A percentile compares a stretch with the other conserved stretches of the same genome.
Evolutionary conservation across 768 basidiomycete species (phyloP).

Genomic region (Cystoderma amianthinum): DNA sequence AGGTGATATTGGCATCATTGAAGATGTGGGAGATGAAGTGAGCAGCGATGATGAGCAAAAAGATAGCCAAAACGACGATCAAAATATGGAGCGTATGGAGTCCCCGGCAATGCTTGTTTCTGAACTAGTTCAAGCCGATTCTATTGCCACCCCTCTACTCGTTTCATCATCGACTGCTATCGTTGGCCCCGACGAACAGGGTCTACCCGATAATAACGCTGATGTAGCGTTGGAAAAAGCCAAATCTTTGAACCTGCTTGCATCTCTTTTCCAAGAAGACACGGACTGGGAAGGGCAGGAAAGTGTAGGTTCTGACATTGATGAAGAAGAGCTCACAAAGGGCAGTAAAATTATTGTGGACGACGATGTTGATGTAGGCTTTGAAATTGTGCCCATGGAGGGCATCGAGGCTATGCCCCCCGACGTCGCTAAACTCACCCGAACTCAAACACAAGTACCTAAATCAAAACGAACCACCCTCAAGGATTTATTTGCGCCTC

Average conservation of each 20-base stretch:
- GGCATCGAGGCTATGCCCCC: neutral
- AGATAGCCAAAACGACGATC: constrained; percentile 1
- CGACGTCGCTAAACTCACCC: neutral
- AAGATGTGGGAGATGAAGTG: neutral
- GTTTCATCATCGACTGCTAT: neutral
- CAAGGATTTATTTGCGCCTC: constrained; percentile 70
- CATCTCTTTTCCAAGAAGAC: constrained; percentile 41
- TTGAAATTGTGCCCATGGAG: constrained; percentile 27
- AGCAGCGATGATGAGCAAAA: constrained; percentile 11
- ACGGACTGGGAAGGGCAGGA: constrained; percentile 59
- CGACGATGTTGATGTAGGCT: constrained; percentile 20
- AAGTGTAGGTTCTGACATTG: constrained; percentile 50
- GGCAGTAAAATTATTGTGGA: constrained; percentile 10
- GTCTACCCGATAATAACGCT: constrained; percentile 7
- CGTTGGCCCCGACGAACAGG: neutral
- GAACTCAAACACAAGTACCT: neutral
- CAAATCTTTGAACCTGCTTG: constrained; percentile 38
- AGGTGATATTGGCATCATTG: constrained; percentile 7
- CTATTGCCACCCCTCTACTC: constrained; percentile 2
- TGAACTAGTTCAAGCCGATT: neutral
- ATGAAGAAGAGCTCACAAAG: constrained; percentile 27
- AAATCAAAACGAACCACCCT: constrained; percentile 27
- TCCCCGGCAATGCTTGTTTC: neutral
- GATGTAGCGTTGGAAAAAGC: constrained; percentile 39
- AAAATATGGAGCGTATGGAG: neutral